A percentile compares a stretch with the other conserved stretches of the same genome.
Evolutionary conservation across 1,284 basidiomycete genomes (phyloP).

Genomic region (Moniliella sp.): DNA sequence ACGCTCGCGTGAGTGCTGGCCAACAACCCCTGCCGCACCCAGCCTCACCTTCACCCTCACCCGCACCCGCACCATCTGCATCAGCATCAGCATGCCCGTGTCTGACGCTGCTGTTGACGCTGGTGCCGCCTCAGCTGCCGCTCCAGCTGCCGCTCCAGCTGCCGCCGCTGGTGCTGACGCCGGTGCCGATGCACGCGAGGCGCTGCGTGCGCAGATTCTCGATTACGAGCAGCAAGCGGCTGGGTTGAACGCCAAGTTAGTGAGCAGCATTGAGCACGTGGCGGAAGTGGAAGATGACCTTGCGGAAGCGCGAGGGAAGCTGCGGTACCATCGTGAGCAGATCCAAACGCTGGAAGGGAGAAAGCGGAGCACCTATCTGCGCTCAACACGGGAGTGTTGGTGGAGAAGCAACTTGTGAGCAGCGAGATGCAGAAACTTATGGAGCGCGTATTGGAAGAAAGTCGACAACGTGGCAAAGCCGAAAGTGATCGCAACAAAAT

Average conservation of each 20-base stretch:
- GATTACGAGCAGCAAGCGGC: constrained; percentile 77
- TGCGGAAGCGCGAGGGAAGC: constrained; percentile 51
- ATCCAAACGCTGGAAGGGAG: constrained; percentile 40
- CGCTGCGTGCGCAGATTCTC: constrained; percentile 52
- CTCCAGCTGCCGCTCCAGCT: too few species aligned
- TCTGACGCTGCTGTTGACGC: too few species aligned
- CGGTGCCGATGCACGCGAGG: too few species aligned
- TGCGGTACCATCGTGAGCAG: constrained; percentile 36
- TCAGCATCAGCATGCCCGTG: too few species aligned
- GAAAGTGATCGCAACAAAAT: constrained; percentile 47
- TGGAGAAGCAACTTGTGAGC: constrained; percentile 71
- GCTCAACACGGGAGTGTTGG: constrained; percentile 54
- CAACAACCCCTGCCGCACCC: too few species aligned
- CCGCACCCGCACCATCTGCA: too few species aligned
- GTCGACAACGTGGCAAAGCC: constrained; percentile 66
- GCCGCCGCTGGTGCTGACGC: too few species aligned
- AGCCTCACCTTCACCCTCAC: too few species aligned
- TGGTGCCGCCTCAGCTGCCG: too few species aligned
- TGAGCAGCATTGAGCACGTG: constrained; percentile 68
- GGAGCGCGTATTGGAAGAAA: constrained; percentile 79
- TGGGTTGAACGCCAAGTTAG: constrained; percentile 73
- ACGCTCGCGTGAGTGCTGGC: too few species aligned
- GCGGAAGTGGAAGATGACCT: constrained; percentile 80
- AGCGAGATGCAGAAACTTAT: constrained; percentile 77
- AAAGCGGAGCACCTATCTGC: constrained; percentile 35